Conservation (phyloP, 306 rosid species). For the cucumber (Cucumis sativus) region DNA sequence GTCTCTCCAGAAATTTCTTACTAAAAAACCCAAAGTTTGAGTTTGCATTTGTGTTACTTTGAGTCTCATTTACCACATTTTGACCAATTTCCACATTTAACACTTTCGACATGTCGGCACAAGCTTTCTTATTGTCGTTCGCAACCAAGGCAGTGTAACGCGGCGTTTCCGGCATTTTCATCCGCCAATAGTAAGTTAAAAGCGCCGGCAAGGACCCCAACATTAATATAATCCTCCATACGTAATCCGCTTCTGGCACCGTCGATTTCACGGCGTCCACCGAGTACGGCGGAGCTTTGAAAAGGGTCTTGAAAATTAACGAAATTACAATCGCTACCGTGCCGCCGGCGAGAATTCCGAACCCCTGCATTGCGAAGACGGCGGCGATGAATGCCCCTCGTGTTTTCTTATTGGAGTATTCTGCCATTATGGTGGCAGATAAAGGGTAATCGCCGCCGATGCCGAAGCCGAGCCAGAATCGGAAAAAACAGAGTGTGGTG, state of each 20-base stretch:
- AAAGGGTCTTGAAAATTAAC: slow-evolving; percentile 1
- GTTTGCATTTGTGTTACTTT: neutral
- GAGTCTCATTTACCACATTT: neutral
- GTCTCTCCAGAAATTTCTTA: slow-evolving; percentile 26
- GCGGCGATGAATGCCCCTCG: slow-evolving; percentile 30
- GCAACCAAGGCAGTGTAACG: slow-evolving; percentile 59
- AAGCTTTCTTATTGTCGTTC: slow-evolving; percentile 32
- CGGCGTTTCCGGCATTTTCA: slow-evolving; percentile 59
- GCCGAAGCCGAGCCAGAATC: slow-evolving; percentile 42
- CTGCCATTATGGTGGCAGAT: slow-evolving; percentile 68
- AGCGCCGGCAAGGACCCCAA: slow-evolving; percentile 48
- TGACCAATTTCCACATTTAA: slow-evolving; percentile 15
- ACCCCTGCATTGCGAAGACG: slow-evolving; percentile 52
- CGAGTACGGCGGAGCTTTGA: slow-evolving; percentile 18
- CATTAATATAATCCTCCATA: slow-evolving; percentile 60
- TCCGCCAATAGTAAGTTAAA: slow-evolving; percentile 36
- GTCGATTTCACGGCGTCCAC: slow-evolving; percentile 17
- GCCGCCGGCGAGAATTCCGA: slow-evolving; percentile 52
- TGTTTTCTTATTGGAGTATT: slow-evolving; percentile 39
- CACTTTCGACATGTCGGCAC: slow-evolving; percentile 46
- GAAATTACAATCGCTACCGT: slow-evolving; percentile 40
- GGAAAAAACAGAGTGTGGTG: slow-evolving; percentile 31
- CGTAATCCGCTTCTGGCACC: slow-evolving; percentile 40
- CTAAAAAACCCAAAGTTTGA: slow-evolving; percentile 35
- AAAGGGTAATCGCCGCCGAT: slow-evolving; percentile 54